Percentiles rank a stretch among this genome's conserved stretches.
These are phyloP conservation scores for Citrus cavaleriei DNA, from an alignment of 345 rosid genomes.

Conservation along the genomic window DNA sequence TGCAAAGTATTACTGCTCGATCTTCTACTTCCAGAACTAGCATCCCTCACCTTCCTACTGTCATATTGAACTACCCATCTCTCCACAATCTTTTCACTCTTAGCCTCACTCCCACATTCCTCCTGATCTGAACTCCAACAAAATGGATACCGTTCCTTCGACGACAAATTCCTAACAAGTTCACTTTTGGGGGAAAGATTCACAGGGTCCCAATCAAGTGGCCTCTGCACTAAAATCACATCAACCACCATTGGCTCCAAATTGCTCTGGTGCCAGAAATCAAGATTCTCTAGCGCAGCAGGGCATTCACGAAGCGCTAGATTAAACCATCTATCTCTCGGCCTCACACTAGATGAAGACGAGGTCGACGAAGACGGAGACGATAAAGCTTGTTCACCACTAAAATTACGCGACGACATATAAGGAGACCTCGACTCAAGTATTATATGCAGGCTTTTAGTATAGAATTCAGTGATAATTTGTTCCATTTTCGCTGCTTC, in stretches of 20 bases:
- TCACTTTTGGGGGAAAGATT: slow-evolving; percentile 44
- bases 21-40: slow-evolving; percentile 55
- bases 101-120: slow-evolving; percentile 45
- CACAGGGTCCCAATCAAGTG: slow-evolving; percentile 44
- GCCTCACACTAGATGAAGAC: slow-evolving; percentile 71
- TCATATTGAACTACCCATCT: slow-evolving; percentile 93
- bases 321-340: slow-evolving; percentile 94
- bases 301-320: slow-evolving; percentile 91
- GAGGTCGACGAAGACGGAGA: slow-evolving; percentile 85
- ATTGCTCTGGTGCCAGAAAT: slow-evolving; percentile 66
- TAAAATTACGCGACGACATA: slow-evolving; percentile 73
- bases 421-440: slow-evolving; percentile 85
- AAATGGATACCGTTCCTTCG: slow-evolving; percentile 39
- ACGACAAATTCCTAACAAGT: slow-evolving; percentile 45
- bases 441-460: slow-evolving; percentile 86
- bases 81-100: slow-evolving; percentile 74
- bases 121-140: slow-evolving; percentile 67
- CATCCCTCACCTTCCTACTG: slow-evolving; percentile 54
- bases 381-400: slow-evolving; percentile 70
- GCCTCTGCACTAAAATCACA: slow-evolving; percentile 68
- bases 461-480: slow-evolving; percentile 79
- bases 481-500: slow-evolving; percentile 84
- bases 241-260: slow-evolving; percentile 80
- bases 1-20: slow-evolving; percentile 54
- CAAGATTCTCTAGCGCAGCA: slow-evolving; percentile 73